Evolutionary conservation across 306 rosid genomes (phyloP).

Genomic region (Corylus americana): DNA sequence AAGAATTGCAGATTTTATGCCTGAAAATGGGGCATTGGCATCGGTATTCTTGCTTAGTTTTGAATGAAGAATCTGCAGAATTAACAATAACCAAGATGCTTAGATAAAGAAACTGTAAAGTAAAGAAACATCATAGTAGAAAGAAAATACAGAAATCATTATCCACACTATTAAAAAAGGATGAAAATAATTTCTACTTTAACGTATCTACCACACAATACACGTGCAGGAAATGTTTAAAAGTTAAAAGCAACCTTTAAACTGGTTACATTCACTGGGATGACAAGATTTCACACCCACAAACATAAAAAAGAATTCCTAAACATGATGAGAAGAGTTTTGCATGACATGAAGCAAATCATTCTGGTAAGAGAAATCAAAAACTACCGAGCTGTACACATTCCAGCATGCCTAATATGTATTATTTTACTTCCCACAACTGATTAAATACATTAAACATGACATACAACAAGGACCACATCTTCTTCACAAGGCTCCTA

Average conservation of each 20-base stretch:
- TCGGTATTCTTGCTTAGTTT: conserved; percentile 55
- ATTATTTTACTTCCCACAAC: background rate
- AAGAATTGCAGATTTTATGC: conserved; percentile 62
- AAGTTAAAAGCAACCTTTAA: conserved; percentile 6
- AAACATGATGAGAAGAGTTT: background rate
- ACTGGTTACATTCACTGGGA: background rate
- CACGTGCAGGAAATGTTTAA: background rate
- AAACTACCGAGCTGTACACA: background rate
- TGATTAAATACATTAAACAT: background rate
- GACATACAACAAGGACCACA: background rate
- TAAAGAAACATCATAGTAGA: background rate
- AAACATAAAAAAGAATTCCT: background rate
- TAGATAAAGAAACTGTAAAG: conserved; percentile 18
- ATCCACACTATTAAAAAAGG: background rate
- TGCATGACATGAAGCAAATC: background rate
- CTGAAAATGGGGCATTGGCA: conserved; percentile 28
- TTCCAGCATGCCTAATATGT: background rate
- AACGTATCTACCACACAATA: background rate
- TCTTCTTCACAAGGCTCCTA: background rate
- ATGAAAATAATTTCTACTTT: background rate
- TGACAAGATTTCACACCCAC: background rate
- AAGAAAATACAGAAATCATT: background rate
- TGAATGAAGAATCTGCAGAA: conserved; percentile 72
- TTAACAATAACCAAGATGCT: conserved; percentile 25
- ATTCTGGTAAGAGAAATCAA: background rate